These are phyloP conservation scores for Pythium folliculosum DNA, from an alignment of 352 stramenopile genomes.

Conservation along the genomic window DNA sequence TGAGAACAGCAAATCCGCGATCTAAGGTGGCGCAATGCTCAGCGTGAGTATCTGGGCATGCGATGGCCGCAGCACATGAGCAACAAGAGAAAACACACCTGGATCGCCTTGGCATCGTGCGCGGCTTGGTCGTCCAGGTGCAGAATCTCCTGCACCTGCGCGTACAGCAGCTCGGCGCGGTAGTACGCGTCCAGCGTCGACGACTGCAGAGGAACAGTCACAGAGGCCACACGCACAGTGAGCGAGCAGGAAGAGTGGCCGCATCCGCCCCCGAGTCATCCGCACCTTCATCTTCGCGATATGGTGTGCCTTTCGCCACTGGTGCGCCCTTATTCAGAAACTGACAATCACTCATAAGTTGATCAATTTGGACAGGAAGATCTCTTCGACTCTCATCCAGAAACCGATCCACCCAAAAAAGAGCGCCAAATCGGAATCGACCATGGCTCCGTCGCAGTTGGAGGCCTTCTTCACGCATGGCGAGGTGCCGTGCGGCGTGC, in stretches of 20 bases:
- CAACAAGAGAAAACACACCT: too few relatives aligned
- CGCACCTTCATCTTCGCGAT: not conserved
- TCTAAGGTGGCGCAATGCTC: not conserved
- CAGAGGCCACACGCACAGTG: not conserved
- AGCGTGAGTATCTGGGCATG: not conserved
- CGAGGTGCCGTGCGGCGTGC: conserved; percentile 27
- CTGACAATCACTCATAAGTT: conserved; percentile 11
- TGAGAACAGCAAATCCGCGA: conserved; percentile 37
- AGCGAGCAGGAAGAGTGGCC: not conserved
- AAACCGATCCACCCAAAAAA: conserved; percentile 13
- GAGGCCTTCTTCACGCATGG: conserved; percentile 72
- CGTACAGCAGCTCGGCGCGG: conserved; percentile 38
- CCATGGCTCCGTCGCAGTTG: conserved; percentile 34
- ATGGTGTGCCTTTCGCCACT: not conserved
- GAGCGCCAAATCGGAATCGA: conserved; percentile 7
- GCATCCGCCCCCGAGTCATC: too few relatives aligned
- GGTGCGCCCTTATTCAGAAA: not conserved
- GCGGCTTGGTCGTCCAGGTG: conserved; percentile 22
- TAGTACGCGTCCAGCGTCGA: conserved; percentile 33
- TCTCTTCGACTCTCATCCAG: conserved; percentile 6
- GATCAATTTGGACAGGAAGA: not conserved
- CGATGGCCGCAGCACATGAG: too few relatives aligned
- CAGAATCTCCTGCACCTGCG: conserved; percentile 34
- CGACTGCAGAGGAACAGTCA: not conserved
- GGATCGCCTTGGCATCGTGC: conserved; percentile 16